These are phyloP conservation scores for Alectoria sarmentosa DNA, from an alignment of 495 filamentous ascomycete species.

Conservation along the genomic window DNA sequence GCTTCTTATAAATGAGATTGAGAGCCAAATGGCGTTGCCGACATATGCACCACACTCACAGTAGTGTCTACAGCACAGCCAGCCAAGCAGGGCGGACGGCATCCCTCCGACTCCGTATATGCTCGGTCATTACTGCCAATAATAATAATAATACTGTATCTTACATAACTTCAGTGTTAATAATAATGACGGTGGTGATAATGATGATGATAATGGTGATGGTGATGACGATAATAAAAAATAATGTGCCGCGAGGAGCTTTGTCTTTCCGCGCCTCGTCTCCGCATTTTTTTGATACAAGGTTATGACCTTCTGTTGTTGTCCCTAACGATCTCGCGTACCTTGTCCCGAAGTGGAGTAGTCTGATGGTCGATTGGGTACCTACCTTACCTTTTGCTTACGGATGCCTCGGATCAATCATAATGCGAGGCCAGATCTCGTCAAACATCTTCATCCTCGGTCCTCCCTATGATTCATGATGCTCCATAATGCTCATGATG, in stretches of 20 bases:
- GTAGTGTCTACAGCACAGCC: neutral
- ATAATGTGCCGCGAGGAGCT: neutral
- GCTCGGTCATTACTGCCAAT: too few relatives aligned
- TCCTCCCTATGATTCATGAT: too few relatives aligned
- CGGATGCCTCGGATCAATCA: neutral
- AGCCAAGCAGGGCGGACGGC: neutral
- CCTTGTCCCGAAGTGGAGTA: neutral
- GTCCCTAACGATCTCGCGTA: slow-evolving; percentile 19
- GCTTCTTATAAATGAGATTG: neutral
- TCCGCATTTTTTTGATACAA: slow-evolving; percentile 13
- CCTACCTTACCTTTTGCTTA: too few relatives aligned
- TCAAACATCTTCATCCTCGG: neutral
- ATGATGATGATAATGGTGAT: too few relatives aligned
- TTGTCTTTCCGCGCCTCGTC: slow-evolving; percentile 9
- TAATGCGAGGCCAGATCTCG: slow-evolving; percentile 12
- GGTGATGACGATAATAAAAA: too few relatives aligned
- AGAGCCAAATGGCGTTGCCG: neutral
- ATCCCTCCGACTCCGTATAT: neutral
- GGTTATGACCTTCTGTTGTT: slow-evolving; percentile 4
- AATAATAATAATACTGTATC: too few relatives aligned
- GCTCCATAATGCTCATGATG: too few relatives aligned
- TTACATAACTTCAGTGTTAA: too few relatives aligned
- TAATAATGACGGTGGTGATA: too few relatives aligned
- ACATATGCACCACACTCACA: too few relatives aligned
- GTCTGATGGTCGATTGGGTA: neutral